Percentiles rank a stretch among this genome's conserved stretches.
These are phyloP conservation scores for Brasilioporus rufonigricans DNA, from an alignment of 768 basidiomycete species.

Conservation along the genomic window DNA sequence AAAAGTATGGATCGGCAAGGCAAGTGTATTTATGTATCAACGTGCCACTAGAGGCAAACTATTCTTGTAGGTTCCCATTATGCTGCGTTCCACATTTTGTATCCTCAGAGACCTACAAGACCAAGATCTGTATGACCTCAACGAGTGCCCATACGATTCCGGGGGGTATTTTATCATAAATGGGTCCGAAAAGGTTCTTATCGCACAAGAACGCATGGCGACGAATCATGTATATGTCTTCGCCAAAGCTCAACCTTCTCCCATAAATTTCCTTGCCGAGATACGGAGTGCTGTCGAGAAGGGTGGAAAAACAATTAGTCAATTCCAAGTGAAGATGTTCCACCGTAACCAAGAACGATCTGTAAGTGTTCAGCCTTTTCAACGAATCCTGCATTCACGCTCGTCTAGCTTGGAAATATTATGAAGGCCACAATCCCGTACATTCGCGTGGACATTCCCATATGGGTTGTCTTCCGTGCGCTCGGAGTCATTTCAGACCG, in stretches of 20 bases:
- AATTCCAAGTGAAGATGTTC: slow-evolving; percentile 98
- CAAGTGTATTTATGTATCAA: slow-evolving; percentile 32
- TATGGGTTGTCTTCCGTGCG: slow-evolving; percentile 98
- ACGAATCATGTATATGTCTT: slow-evolving; percentile 99
- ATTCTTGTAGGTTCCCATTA: slow-evolving; percentile 81
- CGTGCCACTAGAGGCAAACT: slow-evolving; percentile 13
- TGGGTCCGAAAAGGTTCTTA: slow-evolving; percentile 99
- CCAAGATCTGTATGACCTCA: slow-evolving; percentile 82
- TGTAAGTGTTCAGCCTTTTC: slow-evolving; percentile 43
- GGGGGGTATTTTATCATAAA: slow-evolving; percentile 99
- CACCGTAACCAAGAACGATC: slow-evolving; percentile 86
- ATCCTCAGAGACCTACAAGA: slow-evolving; percentile 80
- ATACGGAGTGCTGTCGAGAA: slow-evolving; percentile 97
- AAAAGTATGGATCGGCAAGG: slow-evolving; percentile 96
- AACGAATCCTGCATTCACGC: not conserved
- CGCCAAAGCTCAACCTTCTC: slow-evolving; percentile 95
- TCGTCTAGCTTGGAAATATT: slow-evolving; percentile 72
- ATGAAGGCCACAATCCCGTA: slow-evolving; percentile 98
- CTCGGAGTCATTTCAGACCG: slow-evolving; percentile 97
- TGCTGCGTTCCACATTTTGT: slow-evolving; percentile 95
- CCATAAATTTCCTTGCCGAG: slow-evolving; percentile 93
- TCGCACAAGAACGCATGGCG: slow-evolving; percentile 99
- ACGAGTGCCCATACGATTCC: slow-evolving; percentile 98
- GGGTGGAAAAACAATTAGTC: slow-evolving; percentile 96
- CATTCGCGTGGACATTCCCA: slow-evolving; percentile 96